These are phyloP conservation scores for Eudorina sp. DNA, from an alignment of 139 green algal species.

Conservation along the genomic window DNA sequence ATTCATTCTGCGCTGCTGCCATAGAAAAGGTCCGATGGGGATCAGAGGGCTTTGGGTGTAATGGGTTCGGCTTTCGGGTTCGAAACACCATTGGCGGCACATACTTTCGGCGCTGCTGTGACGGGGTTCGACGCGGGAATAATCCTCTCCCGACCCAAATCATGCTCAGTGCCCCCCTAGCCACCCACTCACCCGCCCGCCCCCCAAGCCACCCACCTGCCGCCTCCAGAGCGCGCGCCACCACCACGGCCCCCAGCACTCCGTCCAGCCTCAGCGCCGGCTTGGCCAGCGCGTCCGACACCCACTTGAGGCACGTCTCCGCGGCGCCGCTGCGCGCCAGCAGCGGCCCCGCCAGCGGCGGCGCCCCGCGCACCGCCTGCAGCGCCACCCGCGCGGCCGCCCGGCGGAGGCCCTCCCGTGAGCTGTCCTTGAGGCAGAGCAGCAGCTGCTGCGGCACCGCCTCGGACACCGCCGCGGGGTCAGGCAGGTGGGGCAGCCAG, in stretches of 20 bases:
- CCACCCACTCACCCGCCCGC: no score
- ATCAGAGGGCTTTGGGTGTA: no score
- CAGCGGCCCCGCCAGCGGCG: background rate
- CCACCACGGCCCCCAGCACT: conserved; percentile 34
- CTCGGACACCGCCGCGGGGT: background rate
- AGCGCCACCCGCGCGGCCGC: conserved; percentile 4
- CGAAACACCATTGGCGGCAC: no score
- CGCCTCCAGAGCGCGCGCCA: conserved; percentile 33
- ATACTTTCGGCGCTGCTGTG: no score
- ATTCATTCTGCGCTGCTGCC: no score
- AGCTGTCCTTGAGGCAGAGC: conserved; percentile 1
- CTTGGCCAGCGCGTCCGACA: conserved; percentile 69
- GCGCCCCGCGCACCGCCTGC: background rate
- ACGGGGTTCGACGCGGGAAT: no score
- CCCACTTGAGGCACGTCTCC: conserved; percentile 53
- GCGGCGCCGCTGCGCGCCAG: background rate
- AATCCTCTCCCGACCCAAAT: no score
- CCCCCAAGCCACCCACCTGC: no score
- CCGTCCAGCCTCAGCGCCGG: conserved; percentile 52
- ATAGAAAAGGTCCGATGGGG: no score
- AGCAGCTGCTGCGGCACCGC: conserved; percentile 36
- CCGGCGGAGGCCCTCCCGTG: conserved; percentile 18
- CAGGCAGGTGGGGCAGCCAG: conserved; percentile 61
- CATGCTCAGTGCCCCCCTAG: no score
- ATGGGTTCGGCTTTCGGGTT: no score